Conservation (phyloP, 345 rosid genomes). For the Geranium brycei region DNA sequence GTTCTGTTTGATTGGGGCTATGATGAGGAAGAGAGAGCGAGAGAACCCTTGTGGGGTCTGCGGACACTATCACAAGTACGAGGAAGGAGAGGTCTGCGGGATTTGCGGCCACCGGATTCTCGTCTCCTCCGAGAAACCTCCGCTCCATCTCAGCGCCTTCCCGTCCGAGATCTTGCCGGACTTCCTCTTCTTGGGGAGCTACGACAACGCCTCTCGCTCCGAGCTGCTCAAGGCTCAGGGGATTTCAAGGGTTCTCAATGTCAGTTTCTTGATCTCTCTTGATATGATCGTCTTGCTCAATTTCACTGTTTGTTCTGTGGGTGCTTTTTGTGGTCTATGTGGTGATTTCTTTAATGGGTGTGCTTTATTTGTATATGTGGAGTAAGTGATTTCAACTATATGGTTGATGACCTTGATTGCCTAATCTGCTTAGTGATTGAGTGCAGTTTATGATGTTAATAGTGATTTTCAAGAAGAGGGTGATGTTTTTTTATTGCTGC, state of each 20-base stretch:
- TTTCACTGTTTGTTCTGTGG: too few species aligned
- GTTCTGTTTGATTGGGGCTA: neutral
- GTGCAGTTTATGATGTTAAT: too few species aligned
- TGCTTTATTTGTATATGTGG: too few species aligned
- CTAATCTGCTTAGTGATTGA: too few species aligned
- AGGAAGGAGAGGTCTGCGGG: conserved; percentile 95
- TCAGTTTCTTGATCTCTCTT: conserved; percentile 14
- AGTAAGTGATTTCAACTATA: too few species aligned
- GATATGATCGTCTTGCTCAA: neutral
- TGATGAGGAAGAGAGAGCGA: conserved; percentile 95
- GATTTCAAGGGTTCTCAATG: conserved; percentile 82
- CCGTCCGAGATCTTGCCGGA: conserved; percentile 88
- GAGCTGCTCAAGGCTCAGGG: conserved; percentile 88
- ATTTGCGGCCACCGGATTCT: conserved; percentile 81
- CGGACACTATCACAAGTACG: conserved; percentile 97
- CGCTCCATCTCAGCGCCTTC: conserved; percentile 66
- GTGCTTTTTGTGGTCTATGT: too few species aligned
- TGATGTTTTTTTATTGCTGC: neutral
- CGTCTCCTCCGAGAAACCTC: conserved; percentile 26
- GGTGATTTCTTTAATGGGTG: too few species aligned
- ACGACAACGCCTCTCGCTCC: conserved; percentile 96
- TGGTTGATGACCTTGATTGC: neutral
- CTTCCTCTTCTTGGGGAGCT: conserved; percentile 84
- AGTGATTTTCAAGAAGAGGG: too few species aligned
- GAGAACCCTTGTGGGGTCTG: conserved; percentile 96